Conservation (phyloP, 768 basidiomycete genomes). For the Udeniomyces megalosporus region DNA sequence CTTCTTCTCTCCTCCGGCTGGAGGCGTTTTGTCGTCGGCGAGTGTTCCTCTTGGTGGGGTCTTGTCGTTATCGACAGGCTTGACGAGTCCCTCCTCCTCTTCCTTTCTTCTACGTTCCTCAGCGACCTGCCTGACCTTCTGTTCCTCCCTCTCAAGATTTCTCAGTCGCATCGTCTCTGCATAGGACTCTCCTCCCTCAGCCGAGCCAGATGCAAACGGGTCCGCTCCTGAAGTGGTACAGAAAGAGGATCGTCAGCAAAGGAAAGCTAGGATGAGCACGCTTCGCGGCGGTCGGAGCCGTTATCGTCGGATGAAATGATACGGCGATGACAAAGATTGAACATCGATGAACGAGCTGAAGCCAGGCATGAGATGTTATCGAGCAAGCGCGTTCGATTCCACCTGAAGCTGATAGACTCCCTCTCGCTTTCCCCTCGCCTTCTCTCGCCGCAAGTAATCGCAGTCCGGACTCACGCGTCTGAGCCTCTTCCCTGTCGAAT, state of each 20-base stretch:
- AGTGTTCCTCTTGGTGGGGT: constrained; percentile 53
- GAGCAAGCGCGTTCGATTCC: no score
- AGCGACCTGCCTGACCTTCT: constrained; percentile 60
- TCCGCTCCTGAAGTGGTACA: constrained; percentile 13
- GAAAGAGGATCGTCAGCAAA: background rate
- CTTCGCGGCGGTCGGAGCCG: no score
- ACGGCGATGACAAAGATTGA: no score
- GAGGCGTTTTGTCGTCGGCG: constrained; percentile 34
- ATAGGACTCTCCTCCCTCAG: constrained; percentile 56
- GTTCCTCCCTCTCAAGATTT: constrained; percentile 84
- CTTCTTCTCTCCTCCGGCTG: constrained; percentile 18
- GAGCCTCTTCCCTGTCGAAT: constrained; percentile 57
- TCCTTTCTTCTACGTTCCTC: constrained; percentile 46
- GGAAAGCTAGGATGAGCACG: background rate
- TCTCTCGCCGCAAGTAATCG: background rate
- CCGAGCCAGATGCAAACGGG: constrained; percentile 50
- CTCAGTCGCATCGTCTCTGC: constrained; percentile 89
- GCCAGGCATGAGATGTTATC: no score
- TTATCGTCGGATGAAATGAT: no score
- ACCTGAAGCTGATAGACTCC: no score
- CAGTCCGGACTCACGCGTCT: background rate
- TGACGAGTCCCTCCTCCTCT: constrained; percentile 55
- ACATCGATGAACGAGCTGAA: no score
- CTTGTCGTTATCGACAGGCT: constrained; percentile 44
- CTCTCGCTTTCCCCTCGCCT: no score